Conservation (phyloP, 2,329 filamentous ascomycete species). For the Aureobasidium pullulans region DNA sequence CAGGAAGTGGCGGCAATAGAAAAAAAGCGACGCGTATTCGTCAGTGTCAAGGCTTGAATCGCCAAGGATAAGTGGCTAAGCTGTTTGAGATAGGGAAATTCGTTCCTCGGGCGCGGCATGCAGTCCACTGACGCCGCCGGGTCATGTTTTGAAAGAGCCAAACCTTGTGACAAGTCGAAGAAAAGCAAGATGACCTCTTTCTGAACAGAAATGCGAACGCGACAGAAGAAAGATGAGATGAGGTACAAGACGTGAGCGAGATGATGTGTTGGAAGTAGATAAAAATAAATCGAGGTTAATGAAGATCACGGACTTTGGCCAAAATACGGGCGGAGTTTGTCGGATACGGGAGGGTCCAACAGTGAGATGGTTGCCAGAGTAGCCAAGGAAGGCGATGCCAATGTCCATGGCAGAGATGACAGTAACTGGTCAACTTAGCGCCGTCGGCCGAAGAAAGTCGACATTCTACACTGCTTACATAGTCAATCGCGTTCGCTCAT, state of each 20-base stretch:
- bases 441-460: neutral
- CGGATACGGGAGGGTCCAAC: neutral
- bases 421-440: neutral
- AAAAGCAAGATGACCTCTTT: neutral
- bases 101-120: neutral
- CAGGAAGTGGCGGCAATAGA: neutral
- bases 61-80: neutral
- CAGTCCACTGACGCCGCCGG: neutral
- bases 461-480: neutral
- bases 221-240: neutral
- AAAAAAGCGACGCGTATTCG: neutral
- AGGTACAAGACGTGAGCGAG: neutral
- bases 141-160: neutral
- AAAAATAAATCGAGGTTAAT: neutral
- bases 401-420: neutral
- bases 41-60: neutral
- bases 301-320: neutral
- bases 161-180: neutral
- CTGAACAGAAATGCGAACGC: neutral
- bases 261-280: neutral
- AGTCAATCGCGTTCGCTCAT: neutral
- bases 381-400: conserved; percentile 1
- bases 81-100: neutral
- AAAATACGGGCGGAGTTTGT: neutral
- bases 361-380: neutral